phyloP scores from a whole-genome alignment of 108 stramenopile species.

The Nitzschia sp. region DNA sequence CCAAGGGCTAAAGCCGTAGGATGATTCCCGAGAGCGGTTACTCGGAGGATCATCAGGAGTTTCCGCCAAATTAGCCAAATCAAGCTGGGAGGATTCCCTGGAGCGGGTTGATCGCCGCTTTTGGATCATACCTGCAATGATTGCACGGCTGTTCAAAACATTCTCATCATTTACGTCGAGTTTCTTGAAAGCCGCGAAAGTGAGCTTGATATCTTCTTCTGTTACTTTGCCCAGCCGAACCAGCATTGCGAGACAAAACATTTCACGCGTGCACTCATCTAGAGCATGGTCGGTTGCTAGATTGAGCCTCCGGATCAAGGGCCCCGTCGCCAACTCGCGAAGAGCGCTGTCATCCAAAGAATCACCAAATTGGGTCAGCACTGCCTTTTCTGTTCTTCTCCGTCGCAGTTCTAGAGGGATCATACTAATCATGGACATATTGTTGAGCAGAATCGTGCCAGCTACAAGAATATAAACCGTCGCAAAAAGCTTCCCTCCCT shows the following conservation, averaged over 20 bases:
- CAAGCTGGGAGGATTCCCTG: not conserved
- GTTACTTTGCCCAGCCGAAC: slow-evolving; percentile 86
- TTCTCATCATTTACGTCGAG: slow-evolving; percentile 81
- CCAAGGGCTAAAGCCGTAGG: not conserved
- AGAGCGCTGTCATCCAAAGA: slow-evolving; percentile 80
- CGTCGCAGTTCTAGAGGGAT: slow-evolving; percentile 87
- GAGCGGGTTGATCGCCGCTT: too few relatives aligned
- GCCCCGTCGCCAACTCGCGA: slow-evolving; percentile 85
- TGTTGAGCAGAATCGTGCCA: slow-evolving; percentile 79
- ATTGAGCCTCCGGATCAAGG: slow-evolving; percentile 73
- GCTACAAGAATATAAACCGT: slow-evolving; percentile 75
- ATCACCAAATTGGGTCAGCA: slow-evolving; percentile 78
- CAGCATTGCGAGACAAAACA: slow-evolving; percentile 91
- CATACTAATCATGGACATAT: slow-evolving; percentile 90
- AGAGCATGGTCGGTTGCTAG: slow-evolving; percentile 64
- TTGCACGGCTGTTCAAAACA: slow-evolving; percentile 52
- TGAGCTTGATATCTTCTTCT: slow-evolving; percentile 77
- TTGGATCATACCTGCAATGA: slow-evolving; percentile 55
- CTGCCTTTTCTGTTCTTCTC: slow-evolving; percentile 78
- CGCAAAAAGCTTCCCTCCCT: slow-evolving; percentile 69
- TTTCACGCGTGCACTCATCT: slow-evolving; percentile 87
- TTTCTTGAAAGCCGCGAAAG: slow-evolving; percentile 82
- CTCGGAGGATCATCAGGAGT: not conserved
- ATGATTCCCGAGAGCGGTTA: not conserved
- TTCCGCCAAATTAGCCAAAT: not conserved